Evolutionary conservation across 2,329 filamentous ascomycete genomes (phyloP), one percentile per base, ranked within the genome.

Genomic region (Trichoderma harzianum): DNA sequence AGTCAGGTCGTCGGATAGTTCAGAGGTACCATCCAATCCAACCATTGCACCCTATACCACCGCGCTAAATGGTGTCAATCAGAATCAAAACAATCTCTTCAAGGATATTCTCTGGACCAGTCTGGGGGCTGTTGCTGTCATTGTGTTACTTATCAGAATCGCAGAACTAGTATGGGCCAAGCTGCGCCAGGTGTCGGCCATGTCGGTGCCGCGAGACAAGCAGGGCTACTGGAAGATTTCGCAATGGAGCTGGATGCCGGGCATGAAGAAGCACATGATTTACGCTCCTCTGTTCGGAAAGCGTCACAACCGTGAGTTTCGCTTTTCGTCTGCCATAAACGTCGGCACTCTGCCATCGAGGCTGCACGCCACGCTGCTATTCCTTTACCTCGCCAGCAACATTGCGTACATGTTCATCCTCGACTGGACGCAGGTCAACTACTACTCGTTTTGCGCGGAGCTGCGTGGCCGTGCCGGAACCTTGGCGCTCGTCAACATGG

Each of bases 401-500:
- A 43, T 90, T 32, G 82, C 83, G 74, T 92, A 91, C 83, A 88
- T 90, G 83, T 85, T 90, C 72, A 79, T 87, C 62, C 83, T 92
- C 66, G 83, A 91, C 80, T 92, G 89, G 85, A 75, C 76, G n/a
- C 83, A 86, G 70, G 77, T 82, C 61, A 90, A 91, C 78, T 83
- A 82, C 69, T 91, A 85, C 77, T 87, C 91, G 3, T 85, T 97
- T 32, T 85, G 93, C 60, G 95, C 95, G 28, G 92, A 97, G 79
- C 86, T 98, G 57, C 91, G 96, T 77, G 95, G 95, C 47, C 90
- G 96, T 72, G 92, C 93, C 7, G 96, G 96, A 69, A 92, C 91
- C 10, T 87, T 99, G 74, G 91, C 95, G 5, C 86, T 94, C 12
- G 88, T 97, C 77, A 99, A 98, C 83, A 93, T 98, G 89, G 89